phyloP scores from a whole-genome alignment of 805 yeast genomes.

The Lipomyces spencermartinsiae region DNA sequence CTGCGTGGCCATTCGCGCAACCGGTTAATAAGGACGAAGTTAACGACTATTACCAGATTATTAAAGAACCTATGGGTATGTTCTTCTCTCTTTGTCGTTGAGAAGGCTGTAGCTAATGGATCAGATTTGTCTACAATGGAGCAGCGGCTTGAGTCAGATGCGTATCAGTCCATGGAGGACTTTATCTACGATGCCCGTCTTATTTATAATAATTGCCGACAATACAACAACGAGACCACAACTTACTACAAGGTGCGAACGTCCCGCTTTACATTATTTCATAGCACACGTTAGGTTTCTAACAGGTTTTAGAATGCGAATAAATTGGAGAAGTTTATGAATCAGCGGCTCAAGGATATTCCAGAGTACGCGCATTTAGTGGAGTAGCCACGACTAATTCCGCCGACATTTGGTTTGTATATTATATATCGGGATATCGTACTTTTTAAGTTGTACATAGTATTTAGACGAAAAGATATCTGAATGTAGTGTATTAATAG shows the following conservation, averaged over 20 bases:
- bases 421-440: not conserved
- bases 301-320: constrained; percentile 65
- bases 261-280: not conserved
- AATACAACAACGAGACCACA: constrained; percentile 91
- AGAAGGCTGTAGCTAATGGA: not conserved
- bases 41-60: constrained; percentile 93
- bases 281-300: not conserved
- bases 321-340: constrained; percentile 88
- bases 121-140: constrained; percentile 87
- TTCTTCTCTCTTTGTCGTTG: not conserved
- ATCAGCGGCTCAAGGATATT: constrained; percentile 77
- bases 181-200: constrained; percentile 87
- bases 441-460: not conserved
- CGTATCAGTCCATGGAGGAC: constrained; percentile 88
- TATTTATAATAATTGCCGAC: constrained; percentile 87
- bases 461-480: not conserved
- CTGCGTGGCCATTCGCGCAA: constrained; percentile 96
- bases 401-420: not conserved
- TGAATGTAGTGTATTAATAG: not conserved
- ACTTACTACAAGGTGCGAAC: constrained; percentile 73
- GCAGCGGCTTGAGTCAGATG: constrained; percentile 86
- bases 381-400: constrained; percentile 51
- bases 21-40: constrained; percentile 93
- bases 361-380: constrained; percentile 89
- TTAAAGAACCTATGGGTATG: constrained; percentile 91